These are phyloP conservation scores for Ricinus communis DNA, from an alignment of 345 rosid genomes.

Conservation along the genomic window DNA sequence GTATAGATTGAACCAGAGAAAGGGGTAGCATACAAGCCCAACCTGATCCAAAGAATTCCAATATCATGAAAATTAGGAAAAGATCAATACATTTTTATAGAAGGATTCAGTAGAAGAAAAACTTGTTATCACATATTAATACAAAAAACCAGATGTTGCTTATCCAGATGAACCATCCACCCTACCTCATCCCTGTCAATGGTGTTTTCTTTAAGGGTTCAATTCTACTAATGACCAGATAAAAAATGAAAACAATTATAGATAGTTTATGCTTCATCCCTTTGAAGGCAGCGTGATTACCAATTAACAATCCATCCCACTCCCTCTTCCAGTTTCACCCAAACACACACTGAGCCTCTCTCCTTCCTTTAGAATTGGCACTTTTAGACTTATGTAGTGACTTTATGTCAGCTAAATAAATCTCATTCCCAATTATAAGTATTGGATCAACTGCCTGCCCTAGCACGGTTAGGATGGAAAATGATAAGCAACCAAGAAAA, in stretches of 20 bases:
- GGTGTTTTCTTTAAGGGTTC: no score
- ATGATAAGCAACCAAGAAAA: background rate
- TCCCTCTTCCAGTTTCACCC: no score
- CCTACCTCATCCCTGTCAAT: no score
- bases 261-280: background rate
- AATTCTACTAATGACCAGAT: no score
- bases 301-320: no score
- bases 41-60: slow-evolving; percentile 41
- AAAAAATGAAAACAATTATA: no score
- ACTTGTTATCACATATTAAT: background rate
- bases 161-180: background rate
- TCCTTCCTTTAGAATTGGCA: no score
- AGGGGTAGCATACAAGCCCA: slow-evolving; percentile 61
- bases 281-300: background rate
- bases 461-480: background rate
- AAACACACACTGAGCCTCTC: no score
- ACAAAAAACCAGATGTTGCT: background rate
- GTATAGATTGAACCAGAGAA: slow-evolving; percentile 77
- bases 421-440: background rate
- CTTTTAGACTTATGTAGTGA: no score
- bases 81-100: background rate
- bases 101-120: background rate
- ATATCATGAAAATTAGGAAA: background rate
- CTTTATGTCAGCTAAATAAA: background rate
- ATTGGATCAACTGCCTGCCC: background rate